A percentile compares a stretch with the other conserved stretches of the same genome.
Evolutionary conservation across 805 yeast genomes (phyloP).

Genomic region (Metschnikowia dekortorum): DNA sequence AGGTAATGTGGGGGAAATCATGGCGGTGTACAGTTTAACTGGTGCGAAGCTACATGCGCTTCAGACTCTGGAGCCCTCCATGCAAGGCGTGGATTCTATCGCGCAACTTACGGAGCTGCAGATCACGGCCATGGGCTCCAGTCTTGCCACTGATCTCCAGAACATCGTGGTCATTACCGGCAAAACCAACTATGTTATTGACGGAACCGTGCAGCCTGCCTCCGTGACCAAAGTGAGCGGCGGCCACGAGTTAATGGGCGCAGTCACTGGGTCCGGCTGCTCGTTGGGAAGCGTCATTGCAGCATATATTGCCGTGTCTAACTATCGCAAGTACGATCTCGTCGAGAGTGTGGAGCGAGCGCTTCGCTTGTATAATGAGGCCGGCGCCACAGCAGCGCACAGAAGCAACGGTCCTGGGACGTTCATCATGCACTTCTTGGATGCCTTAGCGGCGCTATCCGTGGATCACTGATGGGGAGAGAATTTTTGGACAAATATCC

Average conservation of each 20-base stretch:
- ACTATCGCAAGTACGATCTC: slow-evolving; percentile 17
- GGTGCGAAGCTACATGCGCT: background rate
- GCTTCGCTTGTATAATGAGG: slow-evolving; percentile 52
- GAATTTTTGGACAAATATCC: no score
- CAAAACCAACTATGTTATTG: slow-evolving; percentile 24
- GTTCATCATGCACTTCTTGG: slow-evolving; percentile 46
- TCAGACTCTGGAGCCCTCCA: slow-evolving; percentile 18
- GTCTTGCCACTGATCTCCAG: slow-evolving; percentile 36
- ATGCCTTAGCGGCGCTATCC: slow-evolving; percentile 20
- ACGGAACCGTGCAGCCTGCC: background rate
- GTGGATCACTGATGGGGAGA: background rate
- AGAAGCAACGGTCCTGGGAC: slow-evolving; percentile 49
- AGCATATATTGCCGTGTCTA: slow-evolving; percentile 42
- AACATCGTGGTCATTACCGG: slow-evolving; percentile 75
- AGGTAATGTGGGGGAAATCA: slow-evolving; percentile 83
- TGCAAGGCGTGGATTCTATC: slow-evolving; percentile 71
- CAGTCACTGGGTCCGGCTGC: slow-evolving; percentile 81
- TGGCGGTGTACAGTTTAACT: slow-evolving; percentile 45
- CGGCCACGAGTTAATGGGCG: slow-evolving; percentile 59
- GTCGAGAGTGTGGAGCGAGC: slow-evolving; percentile 52
- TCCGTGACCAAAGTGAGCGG: slow-evolving; percentile 38
- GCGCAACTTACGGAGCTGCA: slow-evolving; percentile 16
- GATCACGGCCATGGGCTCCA: slow-evolving; percentile 32
- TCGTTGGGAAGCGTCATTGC: slow-evolving; percentile 72
- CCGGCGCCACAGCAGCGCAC: slow-evolving; percentile 53